A percentile compares a stretch with the other conserved stretches of the same genome.
Conservation (phyloP, 805 yeast genomes). For the Spathaspora gorwiae region DNA sequence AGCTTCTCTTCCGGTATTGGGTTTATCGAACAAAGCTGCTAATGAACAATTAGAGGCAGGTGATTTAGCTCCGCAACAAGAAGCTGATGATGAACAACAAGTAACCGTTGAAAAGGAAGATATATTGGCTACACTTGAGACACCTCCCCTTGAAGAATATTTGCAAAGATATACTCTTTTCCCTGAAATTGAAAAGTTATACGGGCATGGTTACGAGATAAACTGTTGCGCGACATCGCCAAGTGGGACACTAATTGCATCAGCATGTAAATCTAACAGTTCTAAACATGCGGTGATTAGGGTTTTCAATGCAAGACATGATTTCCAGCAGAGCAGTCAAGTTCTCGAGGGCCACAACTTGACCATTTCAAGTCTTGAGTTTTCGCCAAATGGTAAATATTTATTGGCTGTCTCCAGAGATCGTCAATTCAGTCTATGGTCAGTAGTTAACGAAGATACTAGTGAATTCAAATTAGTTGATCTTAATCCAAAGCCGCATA, state of each 20-base stretch:
- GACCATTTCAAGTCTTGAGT: conserved; percentile 79
- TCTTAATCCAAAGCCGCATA: conserved; percentile 69
- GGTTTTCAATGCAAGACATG: conserved; percentile 58
- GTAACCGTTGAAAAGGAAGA: conserved; percentile 34
- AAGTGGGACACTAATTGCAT: conserved; percentile 62
- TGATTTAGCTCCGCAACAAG: conserved; percentile 32
- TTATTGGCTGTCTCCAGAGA: conserved; percentile 84
- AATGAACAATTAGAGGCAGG: conserved; percentile 42
- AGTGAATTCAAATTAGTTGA: conserved; percentile 37
- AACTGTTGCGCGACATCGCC: conserved; percentile 71
- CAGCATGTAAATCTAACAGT: conserved; percentile 88
- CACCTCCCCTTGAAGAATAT: conserved; percentile 86
- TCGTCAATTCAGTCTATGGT: conserved; percentile 78
- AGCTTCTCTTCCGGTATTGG: conserved; percentile 89
- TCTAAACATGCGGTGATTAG: conserved; percentile 82
- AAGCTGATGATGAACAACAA: conserved; percentile 38
- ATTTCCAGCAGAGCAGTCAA: conserved; percentile 44
- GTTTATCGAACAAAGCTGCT: conserved; percentile 86
- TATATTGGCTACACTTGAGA: conserved; percentile 39
- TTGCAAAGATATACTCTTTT: conserved; percentile 87
- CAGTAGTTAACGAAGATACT: conserved; percentile 22
- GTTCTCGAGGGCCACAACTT: conserved; percentile 66
- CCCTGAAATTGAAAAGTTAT: conserved; percentile 92
- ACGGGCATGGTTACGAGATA: conserved; percentile 97
- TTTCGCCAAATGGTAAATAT: conserved; percentile 62